Conservation (phyloP, 345 rosid species). For the Iberis pinnata region DNA sequence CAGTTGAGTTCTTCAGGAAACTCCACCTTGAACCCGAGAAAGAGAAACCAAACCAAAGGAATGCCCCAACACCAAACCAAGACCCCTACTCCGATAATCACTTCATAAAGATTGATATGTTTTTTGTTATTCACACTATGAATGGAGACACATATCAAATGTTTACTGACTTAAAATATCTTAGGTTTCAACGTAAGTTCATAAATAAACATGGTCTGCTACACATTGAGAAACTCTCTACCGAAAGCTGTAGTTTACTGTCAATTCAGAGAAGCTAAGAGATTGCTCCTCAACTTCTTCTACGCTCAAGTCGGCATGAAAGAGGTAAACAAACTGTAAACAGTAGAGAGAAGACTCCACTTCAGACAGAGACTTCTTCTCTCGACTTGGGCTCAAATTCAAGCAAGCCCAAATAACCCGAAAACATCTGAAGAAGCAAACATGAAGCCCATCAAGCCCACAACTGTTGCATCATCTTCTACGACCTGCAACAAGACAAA, state of each 20-base stretch:
- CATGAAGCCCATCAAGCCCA: no score
- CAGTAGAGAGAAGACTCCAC: no score
- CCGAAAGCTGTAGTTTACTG: constrained; percentile 97
- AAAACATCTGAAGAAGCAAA: no score
- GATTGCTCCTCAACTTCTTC: constrained; percentile 77
- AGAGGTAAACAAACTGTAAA: no score
- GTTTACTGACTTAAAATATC: constrained; percentile 7
- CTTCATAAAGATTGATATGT: constrained; percentile 77
- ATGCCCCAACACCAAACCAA: constrained; percentile 39
- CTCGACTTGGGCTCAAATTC: no score
- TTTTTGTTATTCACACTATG: background rate
- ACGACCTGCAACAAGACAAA: no score
- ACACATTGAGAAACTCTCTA: constrained; percentile 76
- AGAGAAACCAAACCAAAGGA: constrained; percentile 39
- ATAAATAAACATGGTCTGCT: constrained; percentile 88
- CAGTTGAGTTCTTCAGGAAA: constrained; percentile 95
- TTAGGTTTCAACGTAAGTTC: constrained; percentile 89
- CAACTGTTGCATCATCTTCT: no score
- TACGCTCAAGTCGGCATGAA: constrained; percentile 83
- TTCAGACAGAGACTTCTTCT: no score
- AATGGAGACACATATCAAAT: constrained; percentile 8
- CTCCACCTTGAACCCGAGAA: constrained; percentile 83
- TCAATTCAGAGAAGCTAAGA: constrained; percentile 92
- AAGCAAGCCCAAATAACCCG: no score
- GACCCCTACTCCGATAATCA: constrained; percentile 72